Base-by-base conservation (phyloP, 2,329 filamentous ascomycete species). In the Akanthomyces lecanii region DNA sequence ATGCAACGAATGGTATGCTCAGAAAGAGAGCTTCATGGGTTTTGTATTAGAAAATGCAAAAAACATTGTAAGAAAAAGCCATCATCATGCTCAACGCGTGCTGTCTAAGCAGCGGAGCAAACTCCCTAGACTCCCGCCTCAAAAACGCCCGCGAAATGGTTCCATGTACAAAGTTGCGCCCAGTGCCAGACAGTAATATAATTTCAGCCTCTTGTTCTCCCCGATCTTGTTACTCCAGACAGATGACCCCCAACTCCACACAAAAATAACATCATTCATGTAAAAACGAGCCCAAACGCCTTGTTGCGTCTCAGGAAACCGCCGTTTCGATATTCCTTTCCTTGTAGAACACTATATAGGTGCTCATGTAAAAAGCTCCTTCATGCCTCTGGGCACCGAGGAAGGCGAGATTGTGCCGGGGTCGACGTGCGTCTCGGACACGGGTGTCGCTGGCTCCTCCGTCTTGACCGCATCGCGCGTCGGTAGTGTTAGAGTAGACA, bases 381-480 rank as follows among this genome's bases (percentile, higher is more conserved):
- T 70, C 75, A 82, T 76, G 36, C 73, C 74, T 18, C 71, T 72
- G 5, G 80, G 80, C 23, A 77, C 68, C 4, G 75, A 76, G 33
- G 70, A 74, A 7, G 80, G 78, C 30, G 79, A 81, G 44, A 82
- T 79, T 6, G 79, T 80, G 25, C 75, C 70, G 51, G 67, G 50
- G 21, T 64, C 47, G 18, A 58, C 21, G 47, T 38, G 40, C 59
- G 33, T 7, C 63, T 61, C 61, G 60, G 67, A 64, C 65, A 65
- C 66, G 33, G 65, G 64, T 28, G 64, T 72, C 69, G 42, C 67
- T 70, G 45, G 71, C 66, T 67, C 72, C 72, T 65, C 73, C 3
- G 45, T 28, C 23, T 58, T 60, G 38, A 64, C 21, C 23, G 47
- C 25, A 10, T 56, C 60, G 21, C 52, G 33, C 4, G 42, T 48